phyloP scores from a whole-genome alignment of 2,329 filamentous ascomycete species.

The Exophiala oligosperma region DNA sequence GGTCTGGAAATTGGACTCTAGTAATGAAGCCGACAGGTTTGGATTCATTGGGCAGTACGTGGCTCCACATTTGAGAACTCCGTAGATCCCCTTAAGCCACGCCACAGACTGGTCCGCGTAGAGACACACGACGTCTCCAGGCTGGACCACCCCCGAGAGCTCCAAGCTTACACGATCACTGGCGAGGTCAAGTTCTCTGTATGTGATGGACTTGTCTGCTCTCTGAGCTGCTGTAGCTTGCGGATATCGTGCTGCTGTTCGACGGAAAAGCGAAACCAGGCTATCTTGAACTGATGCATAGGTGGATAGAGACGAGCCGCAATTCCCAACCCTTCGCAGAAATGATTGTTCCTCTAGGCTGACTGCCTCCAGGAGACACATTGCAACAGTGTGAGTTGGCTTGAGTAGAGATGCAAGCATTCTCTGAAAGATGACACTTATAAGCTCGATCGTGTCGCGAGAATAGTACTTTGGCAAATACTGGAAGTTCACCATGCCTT shows the following conservation, averaged over 20 bases:
- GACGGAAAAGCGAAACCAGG: slow-evolving; percentile 26
- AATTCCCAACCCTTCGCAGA: slow-evolving; percentile 19
- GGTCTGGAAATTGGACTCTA: slow-evolving; percentile 28
- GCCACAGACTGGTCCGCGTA: slow-evolving; percentile 36
- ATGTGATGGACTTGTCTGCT: slow-evolving; percentile 1
- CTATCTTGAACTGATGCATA: slow-evolving; percentile 9
- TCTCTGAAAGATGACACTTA: too few species aligned
- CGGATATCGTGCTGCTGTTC: slow-evolving; percentile 6
- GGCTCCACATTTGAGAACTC: slow-evolving; percentile 35
- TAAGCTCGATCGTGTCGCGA: too few species aligned
- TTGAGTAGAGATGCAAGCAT: too few species aligned
- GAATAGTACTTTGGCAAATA: too few species aligned
- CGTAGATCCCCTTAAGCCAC: slow-evolving; percentile 40
- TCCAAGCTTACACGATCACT: slow-evolving; percentile 3
- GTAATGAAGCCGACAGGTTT: slow-evolving; percentile 25
- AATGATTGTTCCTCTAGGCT: background rate
- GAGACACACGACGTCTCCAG: slow-evolving; percentile 36
- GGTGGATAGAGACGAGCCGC: slow-evolving; percentile 11
- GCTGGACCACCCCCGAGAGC: slow-evolving; percentile 10
- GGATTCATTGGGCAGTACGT: slow-evolving; percentile 36
- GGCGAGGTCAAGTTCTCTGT: slow-evolving; percentile 5
- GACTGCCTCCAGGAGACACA: background rate
- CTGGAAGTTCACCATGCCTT: too few species aligned
- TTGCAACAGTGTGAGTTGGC: background rate
- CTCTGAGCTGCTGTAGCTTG: slow-evolving; percentile 6